phyloP scores from a whole-genome alignment of 768 basidiomycete species.

The Trametes punicea region DNA sequence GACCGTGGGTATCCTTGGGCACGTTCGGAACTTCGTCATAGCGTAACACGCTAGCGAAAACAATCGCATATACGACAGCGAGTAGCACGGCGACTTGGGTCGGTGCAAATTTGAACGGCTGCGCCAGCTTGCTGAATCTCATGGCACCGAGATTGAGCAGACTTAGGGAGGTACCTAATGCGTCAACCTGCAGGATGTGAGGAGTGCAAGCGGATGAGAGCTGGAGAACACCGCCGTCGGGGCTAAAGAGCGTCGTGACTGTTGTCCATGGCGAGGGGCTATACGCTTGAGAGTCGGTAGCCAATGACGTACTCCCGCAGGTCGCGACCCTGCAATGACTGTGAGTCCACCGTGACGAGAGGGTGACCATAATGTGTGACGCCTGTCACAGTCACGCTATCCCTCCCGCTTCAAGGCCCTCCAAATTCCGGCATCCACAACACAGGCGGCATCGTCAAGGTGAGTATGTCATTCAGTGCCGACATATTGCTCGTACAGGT shows the following conservation, averaged over 20 bases:
- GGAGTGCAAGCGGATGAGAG: no score
- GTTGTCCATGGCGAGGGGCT: no score
- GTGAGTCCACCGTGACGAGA: background rate
- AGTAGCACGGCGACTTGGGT: slow-evolving; percentile 45
- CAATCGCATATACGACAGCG: slow-evolving; percentile 43
- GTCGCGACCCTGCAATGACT: no score
- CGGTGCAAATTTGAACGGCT: slow-evolving; percentile 35
- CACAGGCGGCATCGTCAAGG: slow-evolving; percentile 31
- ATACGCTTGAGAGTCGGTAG: no score
- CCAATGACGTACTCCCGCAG: no score
- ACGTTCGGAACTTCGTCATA: slow-evolving; percentile 47
- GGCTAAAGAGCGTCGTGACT: no score
- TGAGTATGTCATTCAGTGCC: slow-evolving; percentile 22
- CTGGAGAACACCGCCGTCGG: no score
- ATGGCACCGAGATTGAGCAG: background rate
- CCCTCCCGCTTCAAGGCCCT: slow-evolving; percentile 3
- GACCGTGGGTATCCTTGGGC: slow-evolving; percentile 37
- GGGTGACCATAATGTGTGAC: background rate
- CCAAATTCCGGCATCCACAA: slow-evolving; percentile 22
- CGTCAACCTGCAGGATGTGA: no score
- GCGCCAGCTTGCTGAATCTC: background rate
- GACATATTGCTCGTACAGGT: slow-evolving; percentile 11
- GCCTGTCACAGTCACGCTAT: slow-evolving; percentile 12
- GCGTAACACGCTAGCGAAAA: slow-evolving; percentile 45
- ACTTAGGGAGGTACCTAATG: no score